Evolutionary conservation across 2,329 filamentous ascomycete genomes (phyloP).

Genomic region (Lachnellula cervina): DNA sequence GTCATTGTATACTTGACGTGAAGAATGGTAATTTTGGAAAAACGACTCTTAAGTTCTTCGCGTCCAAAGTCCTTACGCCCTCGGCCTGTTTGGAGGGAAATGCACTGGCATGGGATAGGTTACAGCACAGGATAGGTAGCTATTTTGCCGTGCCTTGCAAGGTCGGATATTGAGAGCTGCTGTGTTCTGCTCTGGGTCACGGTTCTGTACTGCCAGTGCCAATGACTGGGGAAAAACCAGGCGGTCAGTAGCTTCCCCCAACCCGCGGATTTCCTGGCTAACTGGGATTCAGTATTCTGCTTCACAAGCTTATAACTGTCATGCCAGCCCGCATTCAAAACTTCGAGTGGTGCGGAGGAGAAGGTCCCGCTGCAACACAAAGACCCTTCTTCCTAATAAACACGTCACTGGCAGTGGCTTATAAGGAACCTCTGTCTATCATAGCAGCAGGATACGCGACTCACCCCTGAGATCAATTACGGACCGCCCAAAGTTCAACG

Average conservation of each 20-base stretch:
- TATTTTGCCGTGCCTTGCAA: neutral
- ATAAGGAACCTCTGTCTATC: neutral
- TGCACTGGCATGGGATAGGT: neutral
- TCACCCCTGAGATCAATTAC: neutral
- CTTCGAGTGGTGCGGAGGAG: neutral
- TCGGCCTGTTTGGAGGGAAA: neutral
- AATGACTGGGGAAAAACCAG: neutral
- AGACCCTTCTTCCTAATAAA: neutral
- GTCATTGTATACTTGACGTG: neutral
- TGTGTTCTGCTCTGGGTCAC: neutral
- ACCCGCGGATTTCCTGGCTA: neutral
- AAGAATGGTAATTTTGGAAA: neutral
- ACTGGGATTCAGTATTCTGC: neutral
- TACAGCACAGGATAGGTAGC: neutral
- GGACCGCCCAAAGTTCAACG: neutral
- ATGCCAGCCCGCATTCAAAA: neutral
- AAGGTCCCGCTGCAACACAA: neutral
- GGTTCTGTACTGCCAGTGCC: too few species aligned
- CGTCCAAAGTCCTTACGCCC: neutral
- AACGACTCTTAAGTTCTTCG: neutral
- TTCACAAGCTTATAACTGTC: neutral
- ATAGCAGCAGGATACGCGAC: neutral
- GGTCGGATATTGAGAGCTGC: neutral
- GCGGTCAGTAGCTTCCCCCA: neutral
- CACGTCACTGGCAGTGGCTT: neutral